Base-by-base conservation (phyloP, 2,329 filamentous ascomycete species). In the Penicillium nordicum region DNA sequence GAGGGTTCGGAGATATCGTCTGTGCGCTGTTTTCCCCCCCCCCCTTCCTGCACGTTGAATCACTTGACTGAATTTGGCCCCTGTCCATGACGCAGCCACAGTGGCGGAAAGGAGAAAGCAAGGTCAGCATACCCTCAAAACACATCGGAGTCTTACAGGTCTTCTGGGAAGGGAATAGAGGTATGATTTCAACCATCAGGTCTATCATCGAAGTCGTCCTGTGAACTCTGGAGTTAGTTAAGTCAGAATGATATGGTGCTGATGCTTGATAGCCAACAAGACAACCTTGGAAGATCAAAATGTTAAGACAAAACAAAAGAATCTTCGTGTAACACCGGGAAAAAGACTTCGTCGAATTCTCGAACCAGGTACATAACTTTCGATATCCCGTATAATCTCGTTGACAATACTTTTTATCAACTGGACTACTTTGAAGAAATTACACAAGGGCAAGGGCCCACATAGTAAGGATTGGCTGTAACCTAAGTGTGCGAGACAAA, bases 1-100 rank as follows among this genome's bases (percentile, higher is more conserved):
- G 41, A 45, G 44, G 34, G 41, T 36, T 47, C 41, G 27, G 42
- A 43, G 53, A 48, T 44, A 51, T 54, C n/a, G 59, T 59, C 57
- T 58, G 57, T 63, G 57, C 59, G 52, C 43, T 51, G 8, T 25
- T 38, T 42, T 12, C 44, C 16, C 7, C n/a, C n/a, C n/a, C n/a
- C n/a, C n/a, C 18, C 43, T 41, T 50, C 45, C 40, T 55, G 46
- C 40, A 29, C 21, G 45, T 53, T 37, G 9, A 50, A 57, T 57
- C 58, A 59, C 55, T 62, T 58, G 60, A 60, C 56, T 46, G 44
- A 25, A 18, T 45, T 50, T 55, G 53, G 53, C 59, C 58, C 58
- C 61, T 44, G 37, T 11, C 29, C n/a, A 48, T 49, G 37, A 50
- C 47, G 60, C 57, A 61, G 63, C 62, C 57, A 60, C 61, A 38